A percentile compares a stretch with the other conserved stretches of the same genome.
Evolutionary conservation across 352 stramenopile species (phyloP).

Genomic region (Thalassiosira oceanica): DNA sequence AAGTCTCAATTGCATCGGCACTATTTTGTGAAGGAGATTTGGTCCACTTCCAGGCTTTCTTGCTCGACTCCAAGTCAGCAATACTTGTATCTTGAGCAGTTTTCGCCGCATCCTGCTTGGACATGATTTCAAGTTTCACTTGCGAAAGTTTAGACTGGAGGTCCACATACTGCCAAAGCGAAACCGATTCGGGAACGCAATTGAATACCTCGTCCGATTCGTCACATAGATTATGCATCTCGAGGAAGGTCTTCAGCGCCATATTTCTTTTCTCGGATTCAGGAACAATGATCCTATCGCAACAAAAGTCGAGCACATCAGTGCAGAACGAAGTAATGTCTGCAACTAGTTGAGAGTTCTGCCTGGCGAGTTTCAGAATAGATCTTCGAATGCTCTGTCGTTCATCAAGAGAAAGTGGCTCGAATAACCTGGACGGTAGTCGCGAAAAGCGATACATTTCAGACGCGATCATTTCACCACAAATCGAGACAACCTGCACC

Average conservation of each 20-base stretch:
- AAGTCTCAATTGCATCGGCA: conserved; percentile 4
- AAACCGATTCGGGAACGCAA: conserved; percentile 6
- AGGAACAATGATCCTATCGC: conserved; percentile 15
- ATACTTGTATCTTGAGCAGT: conserved; percentile 1
- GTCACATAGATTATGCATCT: conserved; percentile 25
- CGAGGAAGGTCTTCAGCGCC: conserved; percentile 17
- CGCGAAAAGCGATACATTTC: conserved; percentile 26
- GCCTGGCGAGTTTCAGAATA: conserved; percentile 15
- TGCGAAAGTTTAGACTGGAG: conserved; percentile 23
- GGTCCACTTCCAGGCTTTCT: conserved; percentile 17
- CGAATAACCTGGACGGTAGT: conserved; percentile 14
- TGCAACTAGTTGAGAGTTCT: conserved; percentile 7
- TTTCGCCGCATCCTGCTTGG: conserved; percentile 1
- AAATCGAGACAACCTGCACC: conserved; percentile 15
- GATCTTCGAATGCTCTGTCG: conserved; percentile 6
- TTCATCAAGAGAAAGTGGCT: conserved; percentile 15
- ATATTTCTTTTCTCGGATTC: conserved; percentile 20
- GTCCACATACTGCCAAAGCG: conserved; percentile 19
- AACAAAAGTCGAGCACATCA: conserved; percentile 26
- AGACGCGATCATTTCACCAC: conserved; percentile 25
- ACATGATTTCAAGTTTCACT: conserved; percentile 16
- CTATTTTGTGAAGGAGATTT: neutral
- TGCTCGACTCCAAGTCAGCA: neutral
- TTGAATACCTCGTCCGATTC: conserved; percentile 17
- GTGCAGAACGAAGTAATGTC: conserved; percentile 16